Evolutionary conservation across 2,329 filamentous ascomycete species (phyloP).

Genomic region (Clarireedia paspali): DNA sequence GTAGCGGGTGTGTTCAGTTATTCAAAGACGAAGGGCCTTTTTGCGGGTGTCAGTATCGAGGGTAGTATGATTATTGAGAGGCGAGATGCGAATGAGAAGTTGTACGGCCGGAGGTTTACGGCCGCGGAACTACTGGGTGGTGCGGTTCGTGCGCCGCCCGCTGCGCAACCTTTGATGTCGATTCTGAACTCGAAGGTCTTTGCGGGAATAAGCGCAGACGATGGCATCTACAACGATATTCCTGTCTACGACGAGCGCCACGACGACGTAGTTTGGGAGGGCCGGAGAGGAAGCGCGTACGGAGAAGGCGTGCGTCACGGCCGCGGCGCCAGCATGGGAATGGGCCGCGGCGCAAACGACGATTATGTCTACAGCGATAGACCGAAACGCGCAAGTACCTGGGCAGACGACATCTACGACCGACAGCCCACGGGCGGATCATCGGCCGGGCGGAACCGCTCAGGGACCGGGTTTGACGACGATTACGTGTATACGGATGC

Average conservation of each 20-base stretch:
- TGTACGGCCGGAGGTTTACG: conserved; percentile 78
- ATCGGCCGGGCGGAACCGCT: conserved; percentile 32
- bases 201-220: conserved; percentile 52
- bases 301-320: conserved; percentile 56
- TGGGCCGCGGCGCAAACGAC: conserved; percentile 32
- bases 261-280: conserved; percentile 81
- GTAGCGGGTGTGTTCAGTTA: conserved; percentile 94
- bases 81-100: conserved; percentile 92
- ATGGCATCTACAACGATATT: conserved; percentile 85
- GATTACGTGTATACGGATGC: conserved; percentile 49
- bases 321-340: conserved; percentile 33
- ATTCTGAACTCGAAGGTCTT: conserved; percentile 83
- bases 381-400: conserved; percentile 59
- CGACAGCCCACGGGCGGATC: conserved; percentile 35
- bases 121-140: conserved; percentile 78
- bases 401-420: conserved; percentile 72
- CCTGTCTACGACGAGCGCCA: conserved; percentile 80
- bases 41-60: conserved; percentile 91
- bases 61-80: conserved; percentile 90
- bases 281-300: conserved; percentile 59
- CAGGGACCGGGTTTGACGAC: conserved; percentile 36
- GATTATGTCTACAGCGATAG: conserved; percentile 45
- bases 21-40: conserved; percentile 95
- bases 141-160: conserved; percentile 66
- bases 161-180: conserved; percentile 75